Conservation (phyloP, 78 protist genomes). For the Dictyostelium capitatum region DNA sequence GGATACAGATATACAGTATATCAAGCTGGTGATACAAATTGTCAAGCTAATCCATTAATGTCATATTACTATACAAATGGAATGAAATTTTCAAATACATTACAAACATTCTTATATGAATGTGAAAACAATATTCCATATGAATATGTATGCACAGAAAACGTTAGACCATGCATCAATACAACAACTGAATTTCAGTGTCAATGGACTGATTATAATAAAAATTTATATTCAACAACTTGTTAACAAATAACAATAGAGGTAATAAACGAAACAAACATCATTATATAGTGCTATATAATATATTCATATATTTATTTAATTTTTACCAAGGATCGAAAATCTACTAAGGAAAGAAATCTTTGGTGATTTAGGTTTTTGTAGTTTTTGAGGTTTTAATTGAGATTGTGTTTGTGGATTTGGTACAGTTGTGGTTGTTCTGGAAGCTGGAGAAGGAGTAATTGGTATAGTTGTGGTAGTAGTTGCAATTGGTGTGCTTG, state of each 20-base stretch:
- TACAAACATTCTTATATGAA: constrained; percentile 1
- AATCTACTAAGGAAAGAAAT: too few species aligned
- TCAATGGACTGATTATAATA: neutral
- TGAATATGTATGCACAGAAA: constrained; percentile 5
- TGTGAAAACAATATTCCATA: constrained; percentile 3
- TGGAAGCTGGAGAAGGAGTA: too few species aligned
- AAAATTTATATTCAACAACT: neutral
- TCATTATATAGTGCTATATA: too few species aligned
- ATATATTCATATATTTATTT: too few species aligned
- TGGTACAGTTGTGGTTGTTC: too few species aligned
- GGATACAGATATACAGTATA: constrained; percentile 24
- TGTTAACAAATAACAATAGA: neutral
- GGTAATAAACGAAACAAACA: too few species aligned
- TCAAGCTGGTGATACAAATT: neutral
- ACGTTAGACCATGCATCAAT: neutral
- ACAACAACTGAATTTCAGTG: neutral
- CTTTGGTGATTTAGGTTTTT: too few species aligned
- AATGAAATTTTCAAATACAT: neutral
- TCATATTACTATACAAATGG: constrained; percentile 37
- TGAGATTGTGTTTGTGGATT: too few species aligned
- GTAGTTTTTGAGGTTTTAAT: too few species aligned
- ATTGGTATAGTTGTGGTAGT: too few species aligned
- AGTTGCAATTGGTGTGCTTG: too few species aligned
- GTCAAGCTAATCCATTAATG: constrained; percentile 15
- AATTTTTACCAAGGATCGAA: too few species aligned